phyloP scores from a whole-genome alignment of 768 basidiomycete genomes.

The Leccinum rimulosum region DNA sequence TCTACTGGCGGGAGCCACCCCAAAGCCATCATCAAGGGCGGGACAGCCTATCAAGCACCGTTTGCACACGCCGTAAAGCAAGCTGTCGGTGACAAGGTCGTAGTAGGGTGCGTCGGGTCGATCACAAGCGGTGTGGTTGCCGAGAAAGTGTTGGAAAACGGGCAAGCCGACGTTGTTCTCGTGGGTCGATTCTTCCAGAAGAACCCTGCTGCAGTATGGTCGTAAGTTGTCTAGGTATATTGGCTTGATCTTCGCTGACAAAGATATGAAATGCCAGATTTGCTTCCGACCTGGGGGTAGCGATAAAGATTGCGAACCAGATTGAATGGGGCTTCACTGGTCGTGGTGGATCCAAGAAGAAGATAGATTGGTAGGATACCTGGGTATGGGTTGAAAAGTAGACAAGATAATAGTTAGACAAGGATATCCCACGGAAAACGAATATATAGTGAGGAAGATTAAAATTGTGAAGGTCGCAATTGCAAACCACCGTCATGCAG shows the following conservation, averaged over 20 bases:
- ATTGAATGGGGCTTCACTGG: slow-evolving; percentile 54
- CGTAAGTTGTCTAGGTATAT: slow-evolving; percentile 17
- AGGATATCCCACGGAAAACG: not conserved
- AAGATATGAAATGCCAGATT: slow-evolving; percentile 26
- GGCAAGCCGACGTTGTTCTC: slow-evolving; percentile 45
- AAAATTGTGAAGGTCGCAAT: not conserved
- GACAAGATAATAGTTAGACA: not conserved
- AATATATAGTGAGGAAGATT: not conserved
- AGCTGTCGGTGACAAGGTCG: slow-evolving; percentile 40
- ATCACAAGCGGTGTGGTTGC: slow-evolving; percentile 40
- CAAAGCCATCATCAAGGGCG: slow-evolving; percentile 28
- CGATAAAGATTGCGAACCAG: slow-evolving; percentile 46
- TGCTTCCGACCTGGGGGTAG: slow-evolving; percentile 54
- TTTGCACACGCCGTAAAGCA: slow-evolving; percentile 55
- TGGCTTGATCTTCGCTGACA: not conserved
- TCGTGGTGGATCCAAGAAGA: slow-evolving; percentile 21
- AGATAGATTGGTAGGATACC: slow-evolving; percentile 14
- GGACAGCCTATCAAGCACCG: slow-evolving; percentile 50
- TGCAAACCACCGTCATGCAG: not conserved
- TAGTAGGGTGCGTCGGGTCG: slow-evolving; percentile 26
- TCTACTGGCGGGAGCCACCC: slow-evolving; percentile 60
- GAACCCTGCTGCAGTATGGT: slow-evolving; percentile 50
- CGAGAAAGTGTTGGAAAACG: slow-evolving; percentile 42
- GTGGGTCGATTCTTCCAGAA: slow-evolving; percentile 57
- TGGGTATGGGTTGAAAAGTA: not conserved